phyloP scores from a whole-genome alignment of 2,329 filamentous ascomycete genomes.

The Microdochium bolleyi region DNA sequence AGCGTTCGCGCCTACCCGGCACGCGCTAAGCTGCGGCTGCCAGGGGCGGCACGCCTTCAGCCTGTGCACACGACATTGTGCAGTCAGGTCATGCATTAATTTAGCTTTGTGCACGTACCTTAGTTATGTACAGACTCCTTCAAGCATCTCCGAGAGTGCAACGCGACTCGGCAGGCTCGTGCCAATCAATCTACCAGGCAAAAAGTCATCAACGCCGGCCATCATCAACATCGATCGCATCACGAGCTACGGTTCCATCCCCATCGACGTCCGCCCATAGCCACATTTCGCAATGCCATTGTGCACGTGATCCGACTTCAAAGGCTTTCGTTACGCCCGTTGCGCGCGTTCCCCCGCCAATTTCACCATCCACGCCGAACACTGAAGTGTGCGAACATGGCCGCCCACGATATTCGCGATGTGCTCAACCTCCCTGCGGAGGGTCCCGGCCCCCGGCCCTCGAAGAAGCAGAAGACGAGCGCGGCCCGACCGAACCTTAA shows the following conservation, averaged over 20 bases:
- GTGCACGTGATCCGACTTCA: too few relatives aligned
- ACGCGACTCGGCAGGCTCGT: not conserved
- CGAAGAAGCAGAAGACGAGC: slow-evolving; percentile 68
- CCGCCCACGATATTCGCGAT: slow-evolving; percentile 76
- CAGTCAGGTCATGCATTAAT: too few relatives aligned
- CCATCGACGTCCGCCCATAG: too few relatives aligned
- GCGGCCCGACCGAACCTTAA: slow-evolving; percentile 54
- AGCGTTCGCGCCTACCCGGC: not conserved
- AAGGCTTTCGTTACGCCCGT: too few relatives aligned
- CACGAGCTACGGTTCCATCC: not conserved
- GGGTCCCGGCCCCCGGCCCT: slow-evolving; percentile 41
- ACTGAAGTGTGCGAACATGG: slow-evolving; percentile 39
- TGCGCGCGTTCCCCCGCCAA: not conserved
- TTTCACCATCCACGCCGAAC: not conserved
- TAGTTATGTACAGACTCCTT: not conserved
- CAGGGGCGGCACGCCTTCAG: slow-evolving; percentile 10
- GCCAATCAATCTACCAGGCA: not conserved
- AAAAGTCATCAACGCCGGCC: slow-evolving; percentile 1
- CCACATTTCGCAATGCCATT: too few relatives aligned
- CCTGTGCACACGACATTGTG: not conserved
- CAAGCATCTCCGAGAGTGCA: not conserved
- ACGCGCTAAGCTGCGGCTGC: slow-evolving; percentile 11
- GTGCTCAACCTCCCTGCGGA: slow-evolving; percentile 74
- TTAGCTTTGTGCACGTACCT: not conserved
- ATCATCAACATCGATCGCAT: not conserved